Percentiles rank a stretch among this genome's conserved stretches.
Evolutionary conservation across 202 grass and related monocot genomes (phyloP).

Genomic region (Elaeis oleifera): DNA sequence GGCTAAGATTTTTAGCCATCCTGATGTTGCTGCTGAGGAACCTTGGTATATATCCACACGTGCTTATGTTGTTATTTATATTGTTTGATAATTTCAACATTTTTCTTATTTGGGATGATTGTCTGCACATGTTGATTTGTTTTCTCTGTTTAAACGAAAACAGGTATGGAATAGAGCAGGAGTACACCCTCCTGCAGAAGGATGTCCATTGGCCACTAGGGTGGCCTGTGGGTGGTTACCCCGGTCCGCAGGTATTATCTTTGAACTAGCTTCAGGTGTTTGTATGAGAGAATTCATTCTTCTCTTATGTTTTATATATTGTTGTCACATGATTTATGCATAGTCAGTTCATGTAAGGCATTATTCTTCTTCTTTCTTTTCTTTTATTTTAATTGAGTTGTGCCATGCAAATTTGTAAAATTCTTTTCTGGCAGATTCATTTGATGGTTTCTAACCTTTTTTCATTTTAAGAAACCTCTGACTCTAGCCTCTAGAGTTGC

Average conservation of each 20-base stretch:
- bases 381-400: too few species aligned
- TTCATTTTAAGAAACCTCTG: too few species aligned
- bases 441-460: too few species aligned
- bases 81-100: not conserved
- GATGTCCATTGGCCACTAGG: constrained; percentile 20
- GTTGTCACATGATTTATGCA: too few species aligned
- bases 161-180: constrained; percentile 28
- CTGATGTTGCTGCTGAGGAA: constrained; percentile 15
- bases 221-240: constrained; percentile 24
- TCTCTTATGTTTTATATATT: too few species aligned
- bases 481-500: too few species aligned
- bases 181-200: constrained; percentile 27
- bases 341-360: too few species aligned
- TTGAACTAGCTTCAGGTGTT: not conserved
- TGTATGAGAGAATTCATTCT: too few species aligned
- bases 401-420: too few species aligned
- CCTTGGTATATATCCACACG: constrained; percentile 4
- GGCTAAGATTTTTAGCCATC: constrained; percentile 20
- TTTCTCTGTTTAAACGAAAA: not conserved
- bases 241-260: constrained; percentile 21
- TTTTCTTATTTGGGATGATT: not conserved
- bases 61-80: not conserved
- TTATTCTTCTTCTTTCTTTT: too few species aligned
- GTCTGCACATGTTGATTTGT: not conserved
- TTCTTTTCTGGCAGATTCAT: too few species aligned